Evolutionary conservation across 768 basidiomycete genomes (phyloP).

Genomic region (Kwoniella sp.): DNA sequence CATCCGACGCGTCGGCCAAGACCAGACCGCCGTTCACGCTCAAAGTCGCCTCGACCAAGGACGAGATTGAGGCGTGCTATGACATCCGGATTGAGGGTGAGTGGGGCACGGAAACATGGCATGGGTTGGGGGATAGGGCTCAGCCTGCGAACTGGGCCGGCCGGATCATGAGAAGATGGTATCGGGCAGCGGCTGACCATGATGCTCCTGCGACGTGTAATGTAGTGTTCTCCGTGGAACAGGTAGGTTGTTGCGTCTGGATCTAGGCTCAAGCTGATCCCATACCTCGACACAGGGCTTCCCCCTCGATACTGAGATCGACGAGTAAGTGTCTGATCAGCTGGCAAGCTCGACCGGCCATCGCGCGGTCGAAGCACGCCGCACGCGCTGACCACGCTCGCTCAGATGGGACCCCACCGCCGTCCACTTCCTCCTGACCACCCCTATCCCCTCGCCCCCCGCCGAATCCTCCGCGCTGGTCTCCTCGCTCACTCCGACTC

Average conservation of each 20-base stretch:
- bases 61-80: slow-evolving; percentile 42
- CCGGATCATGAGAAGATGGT: too few species aligned
- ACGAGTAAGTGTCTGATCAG: slow-evolving; percentile 27
- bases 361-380: too few species aligned
- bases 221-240: slow-evolving; percentile 42
- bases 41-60: slow-evolving; percentile 29
- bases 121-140: too few species aligned
- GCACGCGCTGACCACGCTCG: background rate
- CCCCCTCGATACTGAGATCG: slow-evolving; percentile 41
- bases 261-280: background rate
- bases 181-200: too few species aligned
- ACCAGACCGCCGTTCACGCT: slow-evolving; percentile 17
- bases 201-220: background rate
- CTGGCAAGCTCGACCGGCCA: background rate
- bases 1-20: too few species aligned
- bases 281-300: slow-evolving; percentile 29
- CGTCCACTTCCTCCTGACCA: slow-evolving; percentile 33
- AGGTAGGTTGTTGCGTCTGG: slow-evolving; percentile 17
- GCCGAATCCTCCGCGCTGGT: slow-evolving; percentile 13
- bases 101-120: background rate
- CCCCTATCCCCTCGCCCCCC: slow-evolving; percentile 22
- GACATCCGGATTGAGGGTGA: slow-evolving; percentile 46
- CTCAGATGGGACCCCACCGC: slow-evolving; percentile 29
- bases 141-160: too few species aligned
- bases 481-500: background rate